Conservation (phyloP, 768 basidiomycete species). For the Amanita jacksonii region DNA sequence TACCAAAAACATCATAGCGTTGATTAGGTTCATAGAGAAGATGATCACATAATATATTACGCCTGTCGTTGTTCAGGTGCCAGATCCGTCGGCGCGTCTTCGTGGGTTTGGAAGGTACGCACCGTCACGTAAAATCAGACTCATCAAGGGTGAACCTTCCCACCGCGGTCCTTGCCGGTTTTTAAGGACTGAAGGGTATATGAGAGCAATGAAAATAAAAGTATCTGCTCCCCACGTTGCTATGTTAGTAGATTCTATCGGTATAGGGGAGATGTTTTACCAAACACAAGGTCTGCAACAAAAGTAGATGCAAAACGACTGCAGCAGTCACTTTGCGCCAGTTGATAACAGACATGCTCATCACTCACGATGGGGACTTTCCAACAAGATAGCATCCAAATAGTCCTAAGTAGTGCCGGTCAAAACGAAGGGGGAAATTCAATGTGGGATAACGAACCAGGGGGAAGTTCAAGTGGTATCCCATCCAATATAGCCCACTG, state of each 20-base stretch:
- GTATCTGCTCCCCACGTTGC: conserved; percentile 17
- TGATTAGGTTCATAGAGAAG: conserved; percentile 22
- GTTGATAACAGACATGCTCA: not conserved
- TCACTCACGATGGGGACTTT: conserved; percentile 19
- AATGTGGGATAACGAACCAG: too few species aligned
- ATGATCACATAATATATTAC: conserved; percentile 26
- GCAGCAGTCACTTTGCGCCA: not conserved
- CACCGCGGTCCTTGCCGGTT: conserved; percentile 10
- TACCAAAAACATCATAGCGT: conserved; percentile 24
- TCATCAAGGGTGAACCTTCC: conserved; percentile 15
- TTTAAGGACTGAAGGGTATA: conserved; percentile 18
- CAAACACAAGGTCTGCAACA: conserved; percentile 28
- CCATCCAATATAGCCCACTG: too few species aligned
- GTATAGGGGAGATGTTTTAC: conserved; percentile 10
- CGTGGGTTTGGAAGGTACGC: not conserved
- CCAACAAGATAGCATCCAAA: too few species aligned
- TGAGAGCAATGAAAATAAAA: conserved; percentile 21
- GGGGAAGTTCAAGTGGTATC: too few species aligned
- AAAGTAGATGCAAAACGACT: conserved; percentile 27
- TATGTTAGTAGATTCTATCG: not conserved
- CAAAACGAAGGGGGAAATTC: too few species aligned
- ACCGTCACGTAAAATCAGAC: conserved; percentile 27
- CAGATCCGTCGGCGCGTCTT: not conserved
- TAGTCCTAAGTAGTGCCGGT: too few species aligned
- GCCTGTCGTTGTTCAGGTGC: conserved; percentile 13